Base-by-base conservation (phyloP, 169 alveolate genomes). In the Plasmodium chabaudi region DNA sequence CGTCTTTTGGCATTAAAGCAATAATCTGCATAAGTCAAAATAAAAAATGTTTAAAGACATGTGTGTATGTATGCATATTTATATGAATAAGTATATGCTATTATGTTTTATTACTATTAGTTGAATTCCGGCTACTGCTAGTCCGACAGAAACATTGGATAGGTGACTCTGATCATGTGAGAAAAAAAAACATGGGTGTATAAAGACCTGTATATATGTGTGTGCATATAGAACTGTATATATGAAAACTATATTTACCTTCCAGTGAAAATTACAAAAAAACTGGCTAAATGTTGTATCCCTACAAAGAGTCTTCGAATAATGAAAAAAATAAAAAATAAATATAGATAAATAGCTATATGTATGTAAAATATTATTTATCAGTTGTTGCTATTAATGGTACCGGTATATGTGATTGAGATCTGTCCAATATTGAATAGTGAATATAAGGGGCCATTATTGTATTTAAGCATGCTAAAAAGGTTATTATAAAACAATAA, bases 121-220 rank as follows among this genome's bases (percentile, higher is more conserved):
- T 47, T 82, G 90, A 82, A 82, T 44, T 57, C 90, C 90, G 10
- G 90, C 90, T 19, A 68, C 82, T 9, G 71, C 72, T 42, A 82
- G 57, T 6, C 84, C 82, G n/a, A 67, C 69, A 17, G 90, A 82
- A 13, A 82, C 82, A 67, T 82, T 82, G 1, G 90, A 82, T 47
- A 82, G 42, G 17, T 82, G 82, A 53, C 84, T 67, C 90, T 82
- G 61, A 55, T 17, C 25, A 21, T 42, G 5, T 34, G 42, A 9
- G 17, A 0, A 46, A 61, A 17, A 64, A 27, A 17, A 17, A 34
- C 2, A n/a, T 2, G 39, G 68, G 53, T 42, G 7, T 44, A 74
- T 44, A 60, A 9, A 56, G 10, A 60, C 4, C 25, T 57, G 34
- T 27, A 27, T 13, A 59, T 19, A 10, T 59, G 13, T 5, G 13